Conservation (phyloP, 805 yeast genomes). For the Saccharomycopsis selenospora region DNA sequence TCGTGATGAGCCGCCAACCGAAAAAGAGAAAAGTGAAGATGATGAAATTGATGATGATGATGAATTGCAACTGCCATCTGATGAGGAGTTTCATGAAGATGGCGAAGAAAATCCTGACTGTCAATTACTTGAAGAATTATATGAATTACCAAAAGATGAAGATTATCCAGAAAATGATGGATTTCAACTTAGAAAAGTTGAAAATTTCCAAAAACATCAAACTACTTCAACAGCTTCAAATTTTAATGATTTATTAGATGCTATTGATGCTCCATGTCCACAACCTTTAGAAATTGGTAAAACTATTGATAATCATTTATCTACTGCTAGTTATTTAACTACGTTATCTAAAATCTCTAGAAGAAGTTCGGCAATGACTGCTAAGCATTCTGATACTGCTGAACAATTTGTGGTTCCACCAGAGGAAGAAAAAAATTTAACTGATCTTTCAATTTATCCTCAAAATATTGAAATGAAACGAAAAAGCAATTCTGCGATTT, state of each 20-base stretch:
- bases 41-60: too few relatives aligned
- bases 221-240: neutral
- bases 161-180: neutral
- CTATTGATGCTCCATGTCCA: neutral
- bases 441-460: conserved; percentile 1
- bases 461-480: neutral
- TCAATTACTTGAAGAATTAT: too few relatives aligned
- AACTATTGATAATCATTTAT: conserved; percentile 10
- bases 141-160: neutral
- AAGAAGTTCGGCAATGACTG: neutral
- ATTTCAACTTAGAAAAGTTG: conserved; percentile 3
- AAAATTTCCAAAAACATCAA: conserved; percentile 1
- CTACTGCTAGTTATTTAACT: conserved; percentile 1
- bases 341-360: neutral
- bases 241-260: neutral
- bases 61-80: too few relatives aligned
- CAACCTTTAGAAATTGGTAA: conserved; percentile 1
- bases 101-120: too few relatives aligned
- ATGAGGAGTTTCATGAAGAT: too few relatives aligned
- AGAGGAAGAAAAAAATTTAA: neutral
- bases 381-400: neutral
- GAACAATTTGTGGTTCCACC: neutral
- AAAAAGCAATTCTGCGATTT: neutral
- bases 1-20: too few relatives aligned
- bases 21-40: neutral